phyloP scores from a whole-genome alignment of 805 yeast genomes.

The Soucietia sequanensis region DNA sequence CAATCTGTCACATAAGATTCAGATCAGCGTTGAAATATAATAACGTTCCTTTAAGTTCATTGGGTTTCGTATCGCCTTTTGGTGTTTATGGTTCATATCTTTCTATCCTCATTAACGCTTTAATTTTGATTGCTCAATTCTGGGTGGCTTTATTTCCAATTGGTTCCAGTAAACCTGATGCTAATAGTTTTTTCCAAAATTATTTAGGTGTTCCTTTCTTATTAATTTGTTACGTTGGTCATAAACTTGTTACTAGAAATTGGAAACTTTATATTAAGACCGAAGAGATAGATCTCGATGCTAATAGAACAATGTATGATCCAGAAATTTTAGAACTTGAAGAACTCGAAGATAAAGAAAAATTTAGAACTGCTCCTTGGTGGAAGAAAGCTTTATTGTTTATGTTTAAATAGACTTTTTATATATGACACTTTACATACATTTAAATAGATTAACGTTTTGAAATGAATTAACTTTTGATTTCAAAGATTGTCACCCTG shows the following conservation, averaged over 20 bases:
- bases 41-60: conserved; percentile 17
- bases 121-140: conserved; percentile 25
- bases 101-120: conserved; percentile 17
- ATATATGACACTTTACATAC: neutral
- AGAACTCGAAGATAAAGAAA: conserved; percentile 42
- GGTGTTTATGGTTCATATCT: conserved; percentile 26
- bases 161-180: conserved; percentile 45
- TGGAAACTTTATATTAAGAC: conserved; percentile 39
- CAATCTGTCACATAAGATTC: conserved; percentile 28
- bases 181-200: conserved; percentile 48
- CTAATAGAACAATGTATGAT: conserved; percentile 61
- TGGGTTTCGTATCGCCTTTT: conserved; percentile 25
- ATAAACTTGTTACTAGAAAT: conserved; percentile 44
- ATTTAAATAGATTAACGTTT: no score
- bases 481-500: no score
- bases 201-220: conserved; percentile 51
- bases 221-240: conserved; percentile 45
- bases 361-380: conserved; percentile 10
- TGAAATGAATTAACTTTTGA: no score
- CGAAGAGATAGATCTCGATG: conserved; percentile 56
- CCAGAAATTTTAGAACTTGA: conserved; percentile 51
- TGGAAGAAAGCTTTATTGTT: conserved; percentile 3
- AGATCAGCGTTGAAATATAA: conserved; percentile 24
- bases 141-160: conserved; percentile 33
- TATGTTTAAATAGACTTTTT: neutral